Base-by-base conservation (phyloP, 352 stramenopile species). In the Phytophthora citrophthora region DNA sequence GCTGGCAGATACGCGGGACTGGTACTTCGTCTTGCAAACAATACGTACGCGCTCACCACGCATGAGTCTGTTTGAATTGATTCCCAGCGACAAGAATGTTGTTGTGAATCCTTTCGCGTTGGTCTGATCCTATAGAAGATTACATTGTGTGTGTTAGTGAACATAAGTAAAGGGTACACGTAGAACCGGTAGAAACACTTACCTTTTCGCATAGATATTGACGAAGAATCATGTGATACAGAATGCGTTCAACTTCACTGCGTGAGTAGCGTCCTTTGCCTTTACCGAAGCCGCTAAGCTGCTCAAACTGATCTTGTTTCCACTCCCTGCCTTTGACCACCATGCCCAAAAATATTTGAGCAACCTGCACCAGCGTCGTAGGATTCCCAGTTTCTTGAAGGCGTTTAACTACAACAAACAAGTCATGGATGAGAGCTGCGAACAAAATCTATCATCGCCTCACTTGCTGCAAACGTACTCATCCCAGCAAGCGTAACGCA, bases 141-240 rank as follows among this genome's bases (percentile, higher is more conserved):
- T 4, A 51, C 5, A 54, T 38, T 59, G 6, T 43, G 51, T 56
- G 24, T 12, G 24, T 61, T 46, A 61, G 18, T 15, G 43, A 1
- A 39, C 32, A 53, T 23, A 0, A 4, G 2, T 8, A 16, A 15
- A 41, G 13, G n/a, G 7, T 4, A 10, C 1, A 32, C 27, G 20
- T 20, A 20, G 20, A 20, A 43, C 12, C 7, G 15, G 23, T 13
- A 53, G 11, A 54, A 45, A 39, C 27, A 53, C 72, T 56, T 67
- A 86, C 79, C 40, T 91, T 52, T 76, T 96, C 88, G 4, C 81
- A 72, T 12, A 94, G 51, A 26, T 94, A 96, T 52, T 96, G 83
- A 16, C 84, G 83, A 60, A 96, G 73, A 48, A 96, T 79, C 88
- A 96, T 96, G 72, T 94, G 86, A 59, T 93, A 94, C 39, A 96